Evolutionary conservation across 495 filamentous ascomycete genomes (phyloP).

Genomic region (Neurospora tetrasperma): DNA sequence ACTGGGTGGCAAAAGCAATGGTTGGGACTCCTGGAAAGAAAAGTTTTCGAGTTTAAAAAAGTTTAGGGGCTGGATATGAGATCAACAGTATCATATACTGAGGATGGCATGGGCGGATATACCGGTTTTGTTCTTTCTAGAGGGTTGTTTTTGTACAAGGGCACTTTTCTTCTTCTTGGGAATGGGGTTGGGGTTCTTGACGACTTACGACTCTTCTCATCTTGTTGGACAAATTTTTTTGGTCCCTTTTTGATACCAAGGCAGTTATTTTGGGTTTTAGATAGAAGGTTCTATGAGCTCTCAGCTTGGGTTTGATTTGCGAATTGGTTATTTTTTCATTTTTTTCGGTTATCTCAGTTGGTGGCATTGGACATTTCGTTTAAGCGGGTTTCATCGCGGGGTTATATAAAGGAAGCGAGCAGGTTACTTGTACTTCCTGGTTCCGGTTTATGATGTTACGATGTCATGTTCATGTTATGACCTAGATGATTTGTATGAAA

Average conservation of each 20-base stretch:
- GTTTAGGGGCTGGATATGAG: not conserved
- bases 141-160: not conserved
- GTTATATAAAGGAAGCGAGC: not conserved
- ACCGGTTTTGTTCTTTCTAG: not conserved
- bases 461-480: not conserved
- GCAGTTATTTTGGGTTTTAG: not conserved
- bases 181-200: not conserved
- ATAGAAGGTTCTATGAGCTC: not conserved
- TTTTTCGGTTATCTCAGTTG: not conserved
- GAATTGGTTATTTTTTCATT: not conserved
- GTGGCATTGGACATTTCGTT: not conserved
- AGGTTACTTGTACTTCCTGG: not conserved
- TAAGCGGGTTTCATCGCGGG: not conserved
- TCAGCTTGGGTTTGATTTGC: not conserved
- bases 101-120: not conserved
- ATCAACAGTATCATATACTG: constrained; percentile 1
- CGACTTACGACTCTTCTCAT: not conserved
- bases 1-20: not conserved
- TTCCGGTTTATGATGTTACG: not conserved
- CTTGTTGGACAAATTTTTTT: not conserved
- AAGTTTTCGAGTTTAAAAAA: not conserved
- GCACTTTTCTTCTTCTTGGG: not conserved
- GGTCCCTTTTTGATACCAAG: not conserved
- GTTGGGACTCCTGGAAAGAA: not conserved
- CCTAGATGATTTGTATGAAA: not conserved